These are phyloP conservation scores for Nakaseomyces uthaithaninus DNA, from an alignment of 1,139 yeast species.

Conservation along the genomic window DNA sequence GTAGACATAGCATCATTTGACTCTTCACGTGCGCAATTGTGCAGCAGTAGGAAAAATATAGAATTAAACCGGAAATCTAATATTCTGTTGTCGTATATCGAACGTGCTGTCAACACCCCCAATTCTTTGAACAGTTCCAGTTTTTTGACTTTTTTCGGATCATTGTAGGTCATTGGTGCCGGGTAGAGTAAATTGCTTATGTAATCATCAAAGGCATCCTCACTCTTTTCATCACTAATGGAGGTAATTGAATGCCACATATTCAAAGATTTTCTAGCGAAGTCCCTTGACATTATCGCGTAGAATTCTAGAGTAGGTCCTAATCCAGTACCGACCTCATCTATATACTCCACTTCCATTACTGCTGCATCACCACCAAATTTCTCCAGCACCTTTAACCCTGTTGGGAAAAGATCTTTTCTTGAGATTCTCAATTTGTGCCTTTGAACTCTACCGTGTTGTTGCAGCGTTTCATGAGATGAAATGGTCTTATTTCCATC, in stretches of 20 bases:
- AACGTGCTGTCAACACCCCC: conserved; percentile 82
- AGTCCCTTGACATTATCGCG: conserved; percentile 70
- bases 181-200: conserved; percentile 66
- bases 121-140: conserved; percentile 53
- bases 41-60: conserved; percentile 51
- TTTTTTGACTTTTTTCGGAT: conserved; percentile 39
- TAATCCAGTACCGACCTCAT: conserved; percentile 92
- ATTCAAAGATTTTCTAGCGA: conserved; percentile 45
- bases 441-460: conserved; percentile 68
- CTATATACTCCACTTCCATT: conserved; percentile 79
- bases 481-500: conserved; percentile 35
- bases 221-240: conserved; percentile 23
- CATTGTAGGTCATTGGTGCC: conserved; percentile 40
- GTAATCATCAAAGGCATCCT: conserved; percentile 34
- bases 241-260: conserved; percentile 53
- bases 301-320: conserved; percentile 96
- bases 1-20: conserved; percentile 21
- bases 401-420: conserved; percentile 63
- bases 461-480: conserved; percentile 29
- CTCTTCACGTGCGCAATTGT: conserved; percentile 12
- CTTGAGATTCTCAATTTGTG: conserved; percentile 78
- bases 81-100: conserved; percentile 77
- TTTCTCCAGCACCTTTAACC: conserved; percentile 65
- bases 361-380: conserved; percentile 77
- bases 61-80: conserved; percentile 75